Base-by-base conservation (phyloP, 805 yeast species). In the Wickerhamiella lipophila region DNA sequence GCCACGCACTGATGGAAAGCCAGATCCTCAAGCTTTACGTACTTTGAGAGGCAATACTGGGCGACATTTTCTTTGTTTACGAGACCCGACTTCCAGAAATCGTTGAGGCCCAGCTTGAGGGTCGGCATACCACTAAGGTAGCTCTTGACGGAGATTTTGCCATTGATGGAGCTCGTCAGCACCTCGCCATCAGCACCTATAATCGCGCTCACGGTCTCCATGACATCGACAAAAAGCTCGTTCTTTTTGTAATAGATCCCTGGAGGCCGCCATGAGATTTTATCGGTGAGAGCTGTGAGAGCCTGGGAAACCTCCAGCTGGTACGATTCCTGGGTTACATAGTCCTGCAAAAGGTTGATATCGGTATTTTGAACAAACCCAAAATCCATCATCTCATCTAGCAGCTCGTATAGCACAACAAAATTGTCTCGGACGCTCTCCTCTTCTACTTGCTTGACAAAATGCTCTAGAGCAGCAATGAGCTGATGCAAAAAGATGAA, bases 61-160 rank as follows among this genome's bases (percentile, higher is more conserved):
- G 66, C 26, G 47, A 42, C 29, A 27, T 27, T 52, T 8, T 42
- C 46, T 13, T 44, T 30, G n/a, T 35, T 26, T 1, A 23, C 48
- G 11, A 48, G 42, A 2, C 46, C 50, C 23, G 54, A 63, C 22
- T 30, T 53, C 30, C 53, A 56, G 41, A 53, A 52, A 46, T 64
- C 65, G 52, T 87, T 88, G 44, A 88, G 65, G 0, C 95, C 94
- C 49, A 88, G 66, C 51, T 79, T 76, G 49, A 87, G 71, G 43
- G 69, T 71, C 0, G 97, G 97, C 95, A 88, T 88, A 2, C 97
- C 97, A 34, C 88, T 78, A 45, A 88, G 69, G 61, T 78, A 87
- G 49, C 85, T 77, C 59, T 78, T 81, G 61, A 88, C 77, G 50
- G 75, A 71, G 46, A 88, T 71, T 50, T 77, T 77, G 1, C 96